Percentiles rank a stretch among this genome's conserved stretches.
These are phyloP conservation scores for Meredithiella fracta DNA, from an alignment of 2,329 filamentous ascomycete genomes.

Conservation along the genomic window DNA sequence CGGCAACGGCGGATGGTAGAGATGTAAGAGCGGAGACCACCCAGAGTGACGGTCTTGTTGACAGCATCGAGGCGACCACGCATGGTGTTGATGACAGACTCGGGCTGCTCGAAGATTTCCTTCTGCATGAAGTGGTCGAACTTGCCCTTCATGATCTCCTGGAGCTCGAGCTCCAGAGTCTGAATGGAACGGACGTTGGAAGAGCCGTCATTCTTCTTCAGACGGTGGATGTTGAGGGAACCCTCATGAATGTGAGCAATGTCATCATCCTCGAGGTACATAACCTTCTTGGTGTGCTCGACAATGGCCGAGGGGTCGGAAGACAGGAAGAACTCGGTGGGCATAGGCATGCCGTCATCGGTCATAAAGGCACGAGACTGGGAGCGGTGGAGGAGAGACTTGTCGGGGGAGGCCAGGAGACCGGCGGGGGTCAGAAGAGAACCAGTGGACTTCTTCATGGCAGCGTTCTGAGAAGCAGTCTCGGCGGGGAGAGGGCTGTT, in stretches of 20 bases:
- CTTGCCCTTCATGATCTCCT: slow-evolving; percentile 99
- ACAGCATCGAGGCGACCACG: slow-evolving; percentile 87
- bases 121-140: slow-evolving; percentile 99
- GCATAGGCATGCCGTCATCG: slow-evolving; percentile 93
- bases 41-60: slow-evolving; percentile 90
- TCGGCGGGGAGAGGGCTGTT: slow-evolving; percentile 72
- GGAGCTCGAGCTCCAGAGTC: slow-evolving; percentile 94
- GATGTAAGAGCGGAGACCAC: slow-evolving; percentile 92
- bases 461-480: slow-evolving; percentile 87
- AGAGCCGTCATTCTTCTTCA: slow-evolving; percentile 90
- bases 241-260: slow-evolving; percentile 99
- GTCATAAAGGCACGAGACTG: slow-evolving; percentile 98
- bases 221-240: slow-evolving; percentile 94
- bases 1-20: slow-evolving; percentile 90
- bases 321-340: slow-evolving; percentile 97
- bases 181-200: slow-evolving; percentile 97
- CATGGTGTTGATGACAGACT: slow-evolving; percentile 99
- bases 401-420: slow-evolving; percentile 80
- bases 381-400: slow-evolving; percentile 93
- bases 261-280: slow-evolving; percentile 98
- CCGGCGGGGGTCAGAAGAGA: slow-evolving; percentile 45
- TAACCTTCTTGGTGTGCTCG: slow-evolving; percentile 99
- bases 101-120: slow-evolving; percentile 99
- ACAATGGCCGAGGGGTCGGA: slow-evolving; percentile 97
- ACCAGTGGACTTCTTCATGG: slow-evolving; percentile 72